Conservation (phyloP, 2,329 filamentous ascomycete genomes). For the Colletotrichum sp. region DNA sequence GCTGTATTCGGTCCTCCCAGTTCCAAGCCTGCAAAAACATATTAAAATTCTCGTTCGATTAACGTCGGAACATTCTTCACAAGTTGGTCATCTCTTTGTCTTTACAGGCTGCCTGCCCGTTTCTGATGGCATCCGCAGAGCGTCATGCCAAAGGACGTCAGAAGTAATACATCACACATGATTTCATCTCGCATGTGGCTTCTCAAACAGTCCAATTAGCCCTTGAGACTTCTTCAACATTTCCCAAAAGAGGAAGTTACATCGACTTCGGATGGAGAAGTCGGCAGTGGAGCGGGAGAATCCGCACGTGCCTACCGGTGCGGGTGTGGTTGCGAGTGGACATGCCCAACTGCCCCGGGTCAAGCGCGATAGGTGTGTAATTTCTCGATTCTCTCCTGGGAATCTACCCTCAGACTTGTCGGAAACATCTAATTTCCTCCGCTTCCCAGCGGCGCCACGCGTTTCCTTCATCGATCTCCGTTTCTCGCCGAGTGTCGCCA, state of each 20-base stretch:
- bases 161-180: neutral
- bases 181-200: neutral
- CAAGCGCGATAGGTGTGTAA: neutral
- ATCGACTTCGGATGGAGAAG: neutral
- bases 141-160: neutral
- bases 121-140: neutral
- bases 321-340: neutral
- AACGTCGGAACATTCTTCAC: rapidly evolving
- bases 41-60: rapidly evolving
- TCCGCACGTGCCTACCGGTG: neutral
- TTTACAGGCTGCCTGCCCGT: neutral
- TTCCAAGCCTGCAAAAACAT: neutral
- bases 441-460: neutral
- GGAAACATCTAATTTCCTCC: neutral
- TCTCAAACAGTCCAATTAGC: neutral
- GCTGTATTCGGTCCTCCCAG: neutral
- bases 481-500: neutral
- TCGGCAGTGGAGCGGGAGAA: neutral
- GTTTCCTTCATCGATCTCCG: neutral
- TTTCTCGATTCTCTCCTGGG: neutral
- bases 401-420: neutral
- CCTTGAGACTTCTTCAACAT: neutral
- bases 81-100: neutral
- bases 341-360: neutral
- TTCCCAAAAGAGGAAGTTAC: neutral